Evolutionary conservation across 805 yeast genomes (phyloP).

Genomic region (Wickerhamomyces silvicola): DNA sequence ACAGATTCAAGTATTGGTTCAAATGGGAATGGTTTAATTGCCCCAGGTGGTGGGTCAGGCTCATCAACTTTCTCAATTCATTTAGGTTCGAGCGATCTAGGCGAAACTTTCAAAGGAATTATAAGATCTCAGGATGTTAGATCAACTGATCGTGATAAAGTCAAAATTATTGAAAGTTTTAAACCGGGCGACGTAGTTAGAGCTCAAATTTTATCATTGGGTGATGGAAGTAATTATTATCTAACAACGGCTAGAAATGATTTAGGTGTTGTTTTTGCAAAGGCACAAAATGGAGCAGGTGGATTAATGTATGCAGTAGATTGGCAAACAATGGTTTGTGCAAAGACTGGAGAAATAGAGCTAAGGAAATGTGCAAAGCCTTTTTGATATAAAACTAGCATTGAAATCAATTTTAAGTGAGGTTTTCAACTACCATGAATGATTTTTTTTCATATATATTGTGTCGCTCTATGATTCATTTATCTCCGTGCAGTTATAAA

Average conservation of each 20-base stretch:
- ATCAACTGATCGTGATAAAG: conserved; percentile 85
- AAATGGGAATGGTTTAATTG: conserved; percentile 35
- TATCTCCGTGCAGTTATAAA: too few species aligned
- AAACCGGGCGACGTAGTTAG: conserved; percentile 90
- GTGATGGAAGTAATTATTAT: conserved; percentile 91
- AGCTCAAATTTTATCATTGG: conserved; percentile 74
- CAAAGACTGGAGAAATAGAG: conserved; percentile 67
- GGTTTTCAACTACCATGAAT: too few species aligned
- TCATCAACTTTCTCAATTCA: conserved; percentile 36
- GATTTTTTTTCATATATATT: too few species aligned
- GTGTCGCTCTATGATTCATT: too few species aligned
- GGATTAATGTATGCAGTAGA: conserved; percentile 81
- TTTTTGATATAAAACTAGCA: conserved; percentile 38
- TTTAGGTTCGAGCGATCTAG: conserved; percentile 59
- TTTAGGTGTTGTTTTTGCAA: conserved; percentile 89
- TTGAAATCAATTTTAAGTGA: too few species aligned
- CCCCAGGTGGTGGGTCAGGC: conserved; percentile 53
- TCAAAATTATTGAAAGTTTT: conserved; percentile 70
- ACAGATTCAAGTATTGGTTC: conserved; percentile 64
- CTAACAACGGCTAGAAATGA: conserved; percentile 86
- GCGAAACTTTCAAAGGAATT: conserved; percentile 84
- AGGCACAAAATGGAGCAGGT: conserved; percentile 58
- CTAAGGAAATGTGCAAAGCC: conserved; percentile 91
- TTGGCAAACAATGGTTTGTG: conserved; percentile 91
- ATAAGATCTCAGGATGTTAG: conserved; percentile 85